Percentiles rank a stretch among this genome's conserved stretches.
These are phyloP conservation scores for Solanum chilense DNA, from an alignment of 257 asterid genomes.

Conservation along the genomic window DNA sequence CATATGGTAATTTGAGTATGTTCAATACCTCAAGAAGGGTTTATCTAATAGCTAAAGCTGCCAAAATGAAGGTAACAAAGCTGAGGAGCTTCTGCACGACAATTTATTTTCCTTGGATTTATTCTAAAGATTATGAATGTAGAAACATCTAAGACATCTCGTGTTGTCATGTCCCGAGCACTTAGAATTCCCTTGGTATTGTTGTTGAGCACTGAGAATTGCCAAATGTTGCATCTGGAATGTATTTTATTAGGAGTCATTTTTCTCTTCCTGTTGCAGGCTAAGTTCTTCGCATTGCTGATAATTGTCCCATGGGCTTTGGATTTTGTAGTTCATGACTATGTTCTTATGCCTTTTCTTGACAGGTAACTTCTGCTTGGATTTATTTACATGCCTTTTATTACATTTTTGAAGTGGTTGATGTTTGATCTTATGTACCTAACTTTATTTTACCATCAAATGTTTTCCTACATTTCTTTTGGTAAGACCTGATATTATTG, in stretches of 20 bases:
- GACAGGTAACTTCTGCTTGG: constrained; percentile 58
- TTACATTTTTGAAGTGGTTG: not conserved
- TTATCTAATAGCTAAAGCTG: not conserved
- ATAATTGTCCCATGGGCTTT: constrained; percentile 71
- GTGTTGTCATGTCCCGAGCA: not conserved
- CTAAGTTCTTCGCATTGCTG: constrained; percentile 81
- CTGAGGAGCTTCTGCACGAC: not conserved
- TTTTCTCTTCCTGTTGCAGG: constrained; percentile 44
- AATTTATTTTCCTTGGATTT: not conserved
- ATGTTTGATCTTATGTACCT: not conserved
- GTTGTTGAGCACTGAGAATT: not conserved
- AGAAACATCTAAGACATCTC: not conserved
- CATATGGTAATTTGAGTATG: not conserved
- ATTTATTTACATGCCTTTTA: not conserved
- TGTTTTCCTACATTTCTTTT: not conserved
- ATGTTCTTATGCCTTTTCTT: constrained; percentile 86
- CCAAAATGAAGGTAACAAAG: not conserved
- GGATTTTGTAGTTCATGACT: constrained; percentile 89
- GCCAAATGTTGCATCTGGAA: not conserved
- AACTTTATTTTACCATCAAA: not conserved
- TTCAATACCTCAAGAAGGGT: not conserved
- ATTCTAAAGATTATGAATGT: not conserved
- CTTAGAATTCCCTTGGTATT: not conserved
- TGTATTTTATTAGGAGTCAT: not conserved
- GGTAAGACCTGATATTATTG: not conserved